A percentile compares a stretch with the other conserved stretches of the same genome.
These are phyloP conservation scores for Inosperma sp. DNA, from an alignment of 768 basidiomycete genomes.

Conservation along the genomic window DNA sequence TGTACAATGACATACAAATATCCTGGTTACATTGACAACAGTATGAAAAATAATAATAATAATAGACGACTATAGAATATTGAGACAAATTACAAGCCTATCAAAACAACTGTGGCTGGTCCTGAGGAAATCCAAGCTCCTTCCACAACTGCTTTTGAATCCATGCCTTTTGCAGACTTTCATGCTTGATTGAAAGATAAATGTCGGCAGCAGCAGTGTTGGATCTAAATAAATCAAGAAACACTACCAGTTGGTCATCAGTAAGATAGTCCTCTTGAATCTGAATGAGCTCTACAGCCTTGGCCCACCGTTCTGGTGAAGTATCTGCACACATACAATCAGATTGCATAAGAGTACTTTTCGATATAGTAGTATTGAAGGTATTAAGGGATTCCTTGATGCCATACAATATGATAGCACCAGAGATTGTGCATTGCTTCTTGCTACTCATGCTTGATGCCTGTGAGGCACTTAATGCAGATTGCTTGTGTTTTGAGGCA, in stretches of 20 bases:
- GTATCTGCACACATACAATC: neutral
- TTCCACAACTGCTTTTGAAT: neutral
- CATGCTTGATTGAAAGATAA: constrained; percentile 1
- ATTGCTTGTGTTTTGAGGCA: neutral
- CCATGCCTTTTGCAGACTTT: constrained; percentile 4
- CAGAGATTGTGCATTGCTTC: neutral
- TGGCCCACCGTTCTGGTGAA: neutral
- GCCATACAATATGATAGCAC: neutral
- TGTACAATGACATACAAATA: neutral
- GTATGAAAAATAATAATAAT: neutral
- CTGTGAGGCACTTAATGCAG: neutral
- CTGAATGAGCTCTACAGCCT: constrained; percentile 3
- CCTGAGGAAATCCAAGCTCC: neutral
- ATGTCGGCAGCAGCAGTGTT: constrained; percentile 3
- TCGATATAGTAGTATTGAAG: neutral
- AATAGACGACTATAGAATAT: neutral
- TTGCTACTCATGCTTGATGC: neutral
- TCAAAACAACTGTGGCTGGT: neutral
- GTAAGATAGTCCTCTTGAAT: constrained; percentile 1
- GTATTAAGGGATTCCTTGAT: neutral
- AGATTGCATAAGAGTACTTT: neutral
- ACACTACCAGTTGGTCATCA: neutral
- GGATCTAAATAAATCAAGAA: constrained; percentile 7
- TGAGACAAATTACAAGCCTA: constrained; percentile 1
- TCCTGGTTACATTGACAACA: neutral